Conservation (phyloP, 177 flowering plant species). For the Vitis hybrid region DNA sequence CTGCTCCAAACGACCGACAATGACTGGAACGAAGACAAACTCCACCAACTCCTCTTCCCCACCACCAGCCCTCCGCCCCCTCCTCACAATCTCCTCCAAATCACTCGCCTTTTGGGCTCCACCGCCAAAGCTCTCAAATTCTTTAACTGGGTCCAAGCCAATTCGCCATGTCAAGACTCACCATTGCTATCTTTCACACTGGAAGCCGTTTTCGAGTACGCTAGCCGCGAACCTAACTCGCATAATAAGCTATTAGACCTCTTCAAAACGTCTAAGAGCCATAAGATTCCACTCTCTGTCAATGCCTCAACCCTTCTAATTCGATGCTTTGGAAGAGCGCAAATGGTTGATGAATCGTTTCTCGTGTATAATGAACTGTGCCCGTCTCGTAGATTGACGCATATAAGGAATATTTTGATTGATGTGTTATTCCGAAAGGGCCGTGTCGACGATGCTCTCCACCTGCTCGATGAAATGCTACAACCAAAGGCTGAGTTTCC, state of each 20-base stretch:
- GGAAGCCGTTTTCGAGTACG: conserved; percentile 27
- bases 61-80: conserved; percentile 20
- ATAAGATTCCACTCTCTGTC: conserved; percentile 31
- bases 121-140: conserved; percentile 46
- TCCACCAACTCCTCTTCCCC: conserved; percentile 20
- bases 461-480: conserved; percentile 60
- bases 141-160: conserved; percentile 34
- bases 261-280: conserved; percentile 15
- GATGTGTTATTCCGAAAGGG: conserved; percentile 29
- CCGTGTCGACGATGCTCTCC: conserved; percentile 33
- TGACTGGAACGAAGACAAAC: conserved; percentile 20
- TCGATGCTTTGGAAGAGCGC: conserved; percentile 29
- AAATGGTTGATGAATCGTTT: conserved; percentile 39
- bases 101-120: conserved; percentile 42
- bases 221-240: conserved; percentile 18
- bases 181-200: conserved; percentile 18
- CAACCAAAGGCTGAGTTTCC: conserved; percentile 17
- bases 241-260: conserved; percentile 14
- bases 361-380: conserved; percentile 38
- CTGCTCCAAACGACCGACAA: conserved; percentile 21
- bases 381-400: conserved; percentile 24
- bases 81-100: conserved; percentile 25
- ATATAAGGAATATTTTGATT: conserved; percentile 42
- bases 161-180: conserved; percentile 8
- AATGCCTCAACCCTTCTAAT: conserved; percentile 42